Evolutionary conservation across 805 yeast genomes (phyloP), one percentile per base, ranked within the genome.

Genomic region (Kregervanrija pseudodelftensis): DNA sequence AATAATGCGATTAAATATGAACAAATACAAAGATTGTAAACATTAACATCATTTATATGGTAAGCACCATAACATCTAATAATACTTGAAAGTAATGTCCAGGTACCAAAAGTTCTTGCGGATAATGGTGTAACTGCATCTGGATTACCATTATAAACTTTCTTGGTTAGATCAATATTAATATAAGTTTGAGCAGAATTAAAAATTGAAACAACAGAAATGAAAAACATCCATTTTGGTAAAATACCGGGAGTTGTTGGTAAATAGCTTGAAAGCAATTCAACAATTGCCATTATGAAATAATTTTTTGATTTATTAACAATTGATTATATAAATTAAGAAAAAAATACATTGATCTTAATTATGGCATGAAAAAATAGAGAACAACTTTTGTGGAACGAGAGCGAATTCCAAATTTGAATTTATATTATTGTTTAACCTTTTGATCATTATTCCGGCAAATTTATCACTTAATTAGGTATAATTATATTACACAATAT

Each of bases 31-130:
- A 93, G 70, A 54, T 85, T 80, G 64, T 79, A 93, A 43, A 90
- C 78, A 52, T 81, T 84, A 17, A 79, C 78, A 54, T 81, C 80
- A 44, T 70, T 69, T 46, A 85, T 69, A 59, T 85, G 70, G 65
- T 83, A 85, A 11, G 98, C 95, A 45, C 95, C 96, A 62, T 85
- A 88, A 51, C 82, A 73, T 60, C 99, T 79, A 40, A 93, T 82
- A 30, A 91, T 71, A 2, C 95, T 77, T 2, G 96, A 81, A 54
- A 90, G 74, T 35, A 90, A 70, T 0, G 99, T 93, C 99, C 99
- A 93, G 0, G 99, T 93, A 32, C 99, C 99, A 63, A 93, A 93
- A 0, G 99, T 91, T 57, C 99, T 77, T n/a, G 96, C 96, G 54
- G 93, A 80, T 52, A 93, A 70, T 11, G 61, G 58, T 2, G 71